phyloP scores from a whole-genome alignment of 371 early-diverging fungal species.

The Mucor piriformis region DNA sequence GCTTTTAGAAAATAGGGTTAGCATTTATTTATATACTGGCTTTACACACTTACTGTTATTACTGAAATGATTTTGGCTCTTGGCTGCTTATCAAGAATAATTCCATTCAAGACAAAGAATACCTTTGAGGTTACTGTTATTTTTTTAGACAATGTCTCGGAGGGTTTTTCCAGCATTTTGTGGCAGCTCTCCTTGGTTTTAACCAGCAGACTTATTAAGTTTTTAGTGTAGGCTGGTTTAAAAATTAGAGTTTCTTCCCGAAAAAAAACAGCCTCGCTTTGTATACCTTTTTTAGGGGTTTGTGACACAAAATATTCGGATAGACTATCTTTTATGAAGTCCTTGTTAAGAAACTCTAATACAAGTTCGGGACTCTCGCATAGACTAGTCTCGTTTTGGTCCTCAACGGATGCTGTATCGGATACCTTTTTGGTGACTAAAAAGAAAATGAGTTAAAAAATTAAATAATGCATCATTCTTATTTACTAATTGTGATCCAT shows the following conservation, averaged over 20 bases:
- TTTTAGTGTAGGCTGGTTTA: background rate
- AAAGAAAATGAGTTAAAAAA: background rate
- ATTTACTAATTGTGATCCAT: slow-evolving; percentile 24
- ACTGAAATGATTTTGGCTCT: slow-evolving; percentile 4
- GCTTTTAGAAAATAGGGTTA: background rate
- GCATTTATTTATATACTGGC: background rate
- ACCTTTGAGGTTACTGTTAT: background rate
- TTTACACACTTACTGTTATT: slow-evolving; percentile 6
- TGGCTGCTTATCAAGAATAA: slow-evolving; percentile 5
- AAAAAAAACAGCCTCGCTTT: background rate
- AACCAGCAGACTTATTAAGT: background rate
- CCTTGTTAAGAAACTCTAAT: slow-evolving; percentile 13
- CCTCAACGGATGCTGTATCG: slow-evolving; percentile 13
- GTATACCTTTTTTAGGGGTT: background rate
- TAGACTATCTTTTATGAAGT: slow-evolving; percentile 21
- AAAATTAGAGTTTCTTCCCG: background rate
- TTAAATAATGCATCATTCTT: background rate
- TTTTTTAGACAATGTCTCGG: slow-evolving; percentile 12
- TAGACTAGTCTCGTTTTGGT: slow-evolving; percentile 4
- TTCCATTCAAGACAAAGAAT: slow-evolving; percentile 2
- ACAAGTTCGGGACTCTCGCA: slow-evolving; percentile 30
- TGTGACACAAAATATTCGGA: slow-evolving; percentile 12
- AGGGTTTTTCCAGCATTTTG: slow-evolving; percentile 22
- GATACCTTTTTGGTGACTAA: slow-evolving; percentile 16
- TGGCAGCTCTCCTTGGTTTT: slow-evolving; percentile 1